These are phyloP conservation scores for Aspergillus terreus DNA, from an alignment of 2,329 filamentous ascomycete genomes.

Conservation along the genomic window DNA sequence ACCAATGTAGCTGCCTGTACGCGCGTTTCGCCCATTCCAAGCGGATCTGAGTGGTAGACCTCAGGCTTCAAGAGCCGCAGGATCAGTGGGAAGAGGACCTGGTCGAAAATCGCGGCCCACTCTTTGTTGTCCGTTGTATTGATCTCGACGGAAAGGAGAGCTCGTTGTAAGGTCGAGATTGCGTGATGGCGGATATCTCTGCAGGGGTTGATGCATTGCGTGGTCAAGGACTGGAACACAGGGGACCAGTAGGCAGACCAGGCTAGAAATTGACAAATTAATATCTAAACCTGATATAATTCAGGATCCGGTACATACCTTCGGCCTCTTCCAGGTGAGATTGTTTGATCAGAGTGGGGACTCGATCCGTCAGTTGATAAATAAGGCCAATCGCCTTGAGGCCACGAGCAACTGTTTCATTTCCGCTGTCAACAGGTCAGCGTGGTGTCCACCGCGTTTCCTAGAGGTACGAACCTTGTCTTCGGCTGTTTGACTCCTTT, in stretches of 20 bases:
- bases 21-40: constrained; percentile 92
- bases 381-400: constrained; percentile 78
- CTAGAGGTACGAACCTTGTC: constrained; percentile 48
- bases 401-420: constrained; percentile 70
- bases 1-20: constrained; percentile 87
- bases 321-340: constrained; percentile 86
- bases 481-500: constrained; percentile 53
- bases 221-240: constrained; percentile 82
- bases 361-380: constrained; percentile 74
- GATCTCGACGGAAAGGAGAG: constrained; percentile 78
- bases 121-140: constrained; percentile 80
- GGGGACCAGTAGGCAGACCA: constrained; percentile 98
- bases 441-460: constrained; percentile 5
- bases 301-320: constrained; percentile 49
- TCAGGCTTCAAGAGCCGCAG: constrained; percentile 85
- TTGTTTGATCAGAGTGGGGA: constrained; percentile 83
- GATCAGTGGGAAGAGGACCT: constrained; percentile 91
- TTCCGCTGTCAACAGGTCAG: constrained; percentile 49
- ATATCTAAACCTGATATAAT: neutral
- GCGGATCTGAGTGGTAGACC: constrained; percentile 83
- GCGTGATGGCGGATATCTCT: constrained; percentile 88
- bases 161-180: constrained; percentile 78
- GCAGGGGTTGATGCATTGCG: constrained; percentile 90
- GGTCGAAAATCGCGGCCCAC: constrained; percentile 92
- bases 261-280: constrained; percentile 47